Evolutionary conservation across 129 eudicot genomes (phyloP).

Genomic region (Escallonia rubra): DNA sequence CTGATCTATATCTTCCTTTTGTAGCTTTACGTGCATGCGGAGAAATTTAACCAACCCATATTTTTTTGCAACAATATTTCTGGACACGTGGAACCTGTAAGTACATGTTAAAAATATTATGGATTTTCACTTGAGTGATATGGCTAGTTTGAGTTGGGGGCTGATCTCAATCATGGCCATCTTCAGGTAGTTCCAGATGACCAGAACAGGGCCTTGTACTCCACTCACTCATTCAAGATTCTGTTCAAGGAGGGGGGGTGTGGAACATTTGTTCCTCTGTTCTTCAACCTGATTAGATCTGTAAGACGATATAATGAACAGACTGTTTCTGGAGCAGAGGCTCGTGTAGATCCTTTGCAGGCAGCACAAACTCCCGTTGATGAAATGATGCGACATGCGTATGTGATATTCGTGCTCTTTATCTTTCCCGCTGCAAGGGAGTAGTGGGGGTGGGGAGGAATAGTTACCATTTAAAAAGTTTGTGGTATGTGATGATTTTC

Average conservation of each 20-base stretch:
- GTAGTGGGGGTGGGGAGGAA: no score
- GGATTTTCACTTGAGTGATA: not conserved
- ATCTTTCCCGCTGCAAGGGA: not conserved
- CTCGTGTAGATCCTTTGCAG: constrained; percentile 69
- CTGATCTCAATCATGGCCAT: not conserved
- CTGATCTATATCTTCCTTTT: constrained; percentile 4
- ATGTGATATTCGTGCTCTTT: constrained; percentile 19
- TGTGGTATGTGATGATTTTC: not conserved
- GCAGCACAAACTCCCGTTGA: constrained; percentile 98
- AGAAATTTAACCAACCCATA: constrained; percentile 90
- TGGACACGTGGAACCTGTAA: constrained; percentile 95
- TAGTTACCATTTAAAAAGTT: not conserved
- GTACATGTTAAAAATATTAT: constrained; percentile 15
- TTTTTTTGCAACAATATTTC: constrained; percentile 90
- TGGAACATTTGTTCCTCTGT: constrained; percentile 87
- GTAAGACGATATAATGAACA: constrained; percentile 73
- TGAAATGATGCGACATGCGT: constrained; percentile 99
- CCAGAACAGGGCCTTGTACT: constrained; percentile 70
- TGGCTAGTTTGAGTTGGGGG: not conserved
- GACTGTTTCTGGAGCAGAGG: constrained; percentile 27
- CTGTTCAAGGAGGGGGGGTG: constrained; percentile 98
- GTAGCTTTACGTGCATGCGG: constrained; percentile 81
- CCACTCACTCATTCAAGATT: constrained; percentile 86
- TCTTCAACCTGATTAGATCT: constrained; percentile 63
- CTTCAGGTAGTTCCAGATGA: constrained; percentile 87